These are phyloP conservation scores for Penicilliopsis zonata DNA, from an alignment of 495 filamentous ascomycete genomes.

Conservation along the genomic window DNA sequence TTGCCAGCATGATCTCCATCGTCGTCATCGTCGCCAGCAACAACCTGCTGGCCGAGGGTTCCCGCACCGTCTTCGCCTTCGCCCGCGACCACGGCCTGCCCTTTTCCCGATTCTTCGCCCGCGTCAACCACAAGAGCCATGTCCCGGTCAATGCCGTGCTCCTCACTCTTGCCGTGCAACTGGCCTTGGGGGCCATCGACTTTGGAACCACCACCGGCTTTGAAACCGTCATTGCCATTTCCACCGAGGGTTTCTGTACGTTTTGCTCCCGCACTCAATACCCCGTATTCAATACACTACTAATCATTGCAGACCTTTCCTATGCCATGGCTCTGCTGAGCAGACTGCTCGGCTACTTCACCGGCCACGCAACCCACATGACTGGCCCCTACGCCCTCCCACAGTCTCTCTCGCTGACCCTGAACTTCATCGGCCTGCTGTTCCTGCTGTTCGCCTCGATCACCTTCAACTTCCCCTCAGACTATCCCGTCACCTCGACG, in stretches of 20 bases:
- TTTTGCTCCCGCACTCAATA: conserved; percentile 1
- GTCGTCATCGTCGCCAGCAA: conserved; percentile 29
- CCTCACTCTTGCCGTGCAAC: conserved; percentile 35
- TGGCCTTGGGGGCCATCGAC: conserved; percentile 44
- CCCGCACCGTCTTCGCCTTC: conserved; percentile 32
- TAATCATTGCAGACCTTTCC: conserved; percentile 31
- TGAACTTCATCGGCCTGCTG: conserved; percentile 39
- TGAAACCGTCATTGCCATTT: conserved; percentile 43
- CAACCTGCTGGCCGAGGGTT: conserved; percentile 32
- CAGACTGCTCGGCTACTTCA: conserved; percentile 37
- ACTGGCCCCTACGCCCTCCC: conserved; percentile 23
- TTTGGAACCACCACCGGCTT: conserved; percentile 47
- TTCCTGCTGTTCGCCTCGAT: conserved; percentile 42
- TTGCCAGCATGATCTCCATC: conserved; percentile 28
- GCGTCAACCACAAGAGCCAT: conserved; percentile 26
- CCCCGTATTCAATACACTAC: neutral
- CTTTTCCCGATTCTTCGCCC: conserved; percentile 29
- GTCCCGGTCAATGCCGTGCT: conserved; percentile 39
- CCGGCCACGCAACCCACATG: conserved; percentile 17
- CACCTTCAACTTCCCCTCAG: conserved; percentile 45
- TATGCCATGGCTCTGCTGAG: conserved; percentile 44
- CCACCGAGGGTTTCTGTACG: conserved; percentile 47
- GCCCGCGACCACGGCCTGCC: conserved; percentile 36
- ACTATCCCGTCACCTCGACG: conserved; percentile 32
- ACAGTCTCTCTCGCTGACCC: conserved; percentile 27